Evolutionary conservation across 257 asterid genomes (phyloP).

Genomic region (Anisodus tanguticus): DNA sequence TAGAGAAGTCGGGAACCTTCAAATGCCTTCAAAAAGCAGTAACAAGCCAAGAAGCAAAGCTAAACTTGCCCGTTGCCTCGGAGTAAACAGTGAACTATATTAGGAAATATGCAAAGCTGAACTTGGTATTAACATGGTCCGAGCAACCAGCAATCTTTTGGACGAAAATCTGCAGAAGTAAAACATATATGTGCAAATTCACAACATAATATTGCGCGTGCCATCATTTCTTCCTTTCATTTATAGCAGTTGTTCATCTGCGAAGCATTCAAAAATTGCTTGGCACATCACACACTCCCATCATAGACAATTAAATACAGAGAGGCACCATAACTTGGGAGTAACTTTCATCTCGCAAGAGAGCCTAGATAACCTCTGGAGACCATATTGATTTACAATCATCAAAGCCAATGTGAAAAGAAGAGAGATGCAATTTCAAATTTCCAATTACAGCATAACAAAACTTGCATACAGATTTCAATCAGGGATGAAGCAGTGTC

Average conservation of each 20-base stretch:
- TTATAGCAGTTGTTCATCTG: constrained; percentile 26
- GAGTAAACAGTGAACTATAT: neutral
- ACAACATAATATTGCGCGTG: constrained; percentile 9
- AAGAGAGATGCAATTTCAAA: constrained; percentile 36
- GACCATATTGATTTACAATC: constrained; percentile 31
- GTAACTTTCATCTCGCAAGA: neutral
- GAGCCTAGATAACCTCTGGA: neutral
- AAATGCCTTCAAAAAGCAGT: neutral
- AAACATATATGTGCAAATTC: neutral
- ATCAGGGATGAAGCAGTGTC: constrained; percentile 48
- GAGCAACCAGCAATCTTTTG: neutral
- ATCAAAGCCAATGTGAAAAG: constrained; percentile 29
- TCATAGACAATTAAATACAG: constrained; percentile 36
- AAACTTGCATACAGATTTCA: constrained; percentile 52
- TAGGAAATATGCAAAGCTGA: neutral
- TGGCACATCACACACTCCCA: neutral
- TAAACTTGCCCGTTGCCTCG: neutral
- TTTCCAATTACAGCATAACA: constrained; percentile 49
- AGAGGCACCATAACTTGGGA: constrained; percentile 27
- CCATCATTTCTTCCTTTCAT: constrained; percentile 21
- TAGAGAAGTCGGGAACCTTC: neutral
- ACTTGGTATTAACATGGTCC: neutral
- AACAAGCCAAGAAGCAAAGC: neutral
- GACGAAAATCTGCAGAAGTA: neutral
- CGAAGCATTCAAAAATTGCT: constrained; percentile 32